A percentile compares a stretch with the other conserved stretches of the same genome.
Conservation (phyloP, 1,284 basidiomycete genomes). For the Cystobasidium slooffiae region DNA sequence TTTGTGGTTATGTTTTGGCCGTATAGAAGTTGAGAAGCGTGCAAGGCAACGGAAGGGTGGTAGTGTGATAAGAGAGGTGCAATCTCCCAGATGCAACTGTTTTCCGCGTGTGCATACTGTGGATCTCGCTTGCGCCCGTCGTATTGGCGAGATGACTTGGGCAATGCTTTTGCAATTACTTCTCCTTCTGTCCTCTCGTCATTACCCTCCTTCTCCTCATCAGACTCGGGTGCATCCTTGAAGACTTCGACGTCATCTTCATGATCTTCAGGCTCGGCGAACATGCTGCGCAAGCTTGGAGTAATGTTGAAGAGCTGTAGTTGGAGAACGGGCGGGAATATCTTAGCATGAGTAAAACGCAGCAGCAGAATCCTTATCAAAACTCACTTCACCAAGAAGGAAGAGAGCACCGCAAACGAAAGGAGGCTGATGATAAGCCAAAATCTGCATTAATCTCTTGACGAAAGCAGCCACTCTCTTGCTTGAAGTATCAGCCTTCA, state of each 20-base stretch:
- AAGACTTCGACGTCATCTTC: constrained; percentile 59
- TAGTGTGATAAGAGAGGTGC: constrained; percentile 84
- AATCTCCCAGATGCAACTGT: constrained; percentile 86
- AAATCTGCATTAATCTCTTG: constrained; percentile 82
- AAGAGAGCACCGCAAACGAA: constrained; percentile 87
- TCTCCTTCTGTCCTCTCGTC: constrained; percentile 44
- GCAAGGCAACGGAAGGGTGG: constrained; percentile 87
- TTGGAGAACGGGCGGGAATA: constrained; percentile 7
- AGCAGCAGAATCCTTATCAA: neutral
- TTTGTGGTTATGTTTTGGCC: constrained; percentile 71
- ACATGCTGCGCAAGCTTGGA: constrained; percentile 71
- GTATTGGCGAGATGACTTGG: constrained; percentile 60
- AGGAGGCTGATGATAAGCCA: constrained; percentile 76
- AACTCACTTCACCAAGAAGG: constrained; percentile 62
- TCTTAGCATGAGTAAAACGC: neutral
- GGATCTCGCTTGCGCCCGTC: constrained; percentile 92
- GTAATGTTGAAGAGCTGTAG: constrained; percentile 74
- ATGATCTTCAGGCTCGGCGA: constrained; percentile 61
- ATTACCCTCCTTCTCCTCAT: constrained; percentile 48
- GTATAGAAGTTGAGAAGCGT: constrained; percentile 78
- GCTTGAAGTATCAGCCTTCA: constrained; percentile 75
- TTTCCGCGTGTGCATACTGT: constrained; percentile 78
- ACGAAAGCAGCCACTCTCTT: constrained; percentile 81
- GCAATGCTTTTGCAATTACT: constrained; percentile 35
- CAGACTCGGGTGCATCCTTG: constrained; percentile 57